Base-by-base conservation (phyloP, 441 rosid genomes). In the Kokia cookei region DNA sequence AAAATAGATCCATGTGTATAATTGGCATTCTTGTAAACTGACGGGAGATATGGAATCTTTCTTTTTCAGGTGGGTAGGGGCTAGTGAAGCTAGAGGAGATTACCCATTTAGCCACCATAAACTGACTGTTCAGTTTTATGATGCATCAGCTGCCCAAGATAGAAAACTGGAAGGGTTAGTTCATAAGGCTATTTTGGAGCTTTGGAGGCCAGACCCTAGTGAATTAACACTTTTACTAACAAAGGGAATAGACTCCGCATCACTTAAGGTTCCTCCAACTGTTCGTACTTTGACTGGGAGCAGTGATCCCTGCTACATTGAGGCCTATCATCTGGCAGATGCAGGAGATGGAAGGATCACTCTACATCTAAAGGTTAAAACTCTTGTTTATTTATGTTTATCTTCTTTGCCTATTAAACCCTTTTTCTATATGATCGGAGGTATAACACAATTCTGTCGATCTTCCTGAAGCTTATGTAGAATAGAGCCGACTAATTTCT, bases 31-130 rank as follows among this genome's bases (percentile, higher is more conserved):
- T 69, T 74, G 19, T 73, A 29, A 58, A 24, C 70, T 61, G 53
- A 75, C 74, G 67, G 72, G 51, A 68, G 64, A 67, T 73, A 47
- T 17, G 65, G 57, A 43, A 43, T 77, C 54, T 78, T 75, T 79
- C 24, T 65, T 73, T 82, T 81, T 76, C 82, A 96, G 99, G 97
- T 96, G 98, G 99, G 92, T 93, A 81, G 96, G 96, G 55, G 96
- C 93, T 51, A 92, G 97, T 80, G 98, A 93, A 82, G 95, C 99
- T 73, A 87, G 97, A 83, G 99, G 99, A 78, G 99, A 96, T 85
- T 96, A 96, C 84, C 99, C 99, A 53, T 96, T 92, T 77, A 96
- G 97, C 87, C 99, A 96, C 85, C 98, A 96, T 81, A 93, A 96
- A 81, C 93, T 93, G 61, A 96, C 98, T 64, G 97, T 96, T 78